Percentiles rank a stretch among this genome's conserved stretches.
Evolutionary conservation across 768 basidiomycete genomes (phyloP).

Genomic region (Astraeus odoratus): DNA sequence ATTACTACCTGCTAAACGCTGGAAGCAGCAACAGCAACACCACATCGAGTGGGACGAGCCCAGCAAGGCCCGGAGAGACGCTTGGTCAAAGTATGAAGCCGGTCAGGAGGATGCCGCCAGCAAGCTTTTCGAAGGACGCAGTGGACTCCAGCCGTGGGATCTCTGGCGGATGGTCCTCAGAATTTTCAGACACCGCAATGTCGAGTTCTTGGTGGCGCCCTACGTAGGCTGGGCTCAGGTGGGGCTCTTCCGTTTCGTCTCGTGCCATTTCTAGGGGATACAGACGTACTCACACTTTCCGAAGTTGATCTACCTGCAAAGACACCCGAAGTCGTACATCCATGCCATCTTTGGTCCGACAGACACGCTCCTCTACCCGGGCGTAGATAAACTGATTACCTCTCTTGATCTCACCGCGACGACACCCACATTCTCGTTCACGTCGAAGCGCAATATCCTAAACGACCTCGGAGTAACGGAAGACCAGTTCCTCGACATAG

Average conservation of each 20-base stretch:
- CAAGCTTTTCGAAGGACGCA: slow-evolving; percentile 72
- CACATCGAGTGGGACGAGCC: slow-evolving; percentile 55
- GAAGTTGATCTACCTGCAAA: slow-evolving; percentile 90
- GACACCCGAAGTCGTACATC: slow-evolving; percentile 89
- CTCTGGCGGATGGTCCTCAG: slow-evolving; percentile 90
- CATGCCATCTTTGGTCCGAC: slow-evolving; percentile 90
- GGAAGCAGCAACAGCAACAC: slow-evolving; percentile 48
- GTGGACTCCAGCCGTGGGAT: slow-evolving; percentile 75
- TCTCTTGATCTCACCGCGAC: slow-evolving; percentile 68
- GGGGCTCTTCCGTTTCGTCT: slow-evolving; percentile 25
- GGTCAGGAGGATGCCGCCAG: slow-evolving; percentile 88
- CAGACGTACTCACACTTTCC: slow-evolving; percentile 6
- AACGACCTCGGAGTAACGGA: slow-evolving; percentile 58
- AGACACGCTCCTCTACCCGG: slow-evolving; percentile 84
- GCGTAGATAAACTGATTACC: slow-evolving; percentile 85
- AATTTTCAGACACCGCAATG: slow-evolving; percentile 89
- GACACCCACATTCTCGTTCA: slow-evolving; percentile 72
- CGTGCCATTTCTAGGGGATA: background rate
- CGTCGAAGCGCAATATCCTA: slow-evolving; percentile 74
- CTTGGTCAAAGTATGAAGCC: slow-evolving; percentile 91
- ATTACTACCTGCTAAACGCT: slow-evolving; percentile 67
- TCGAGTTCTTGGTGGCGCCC: slow-evolving; percentile 94
- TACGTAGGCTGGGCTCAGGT: slow-evolving; percentile 97
- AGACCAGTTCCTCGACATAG: slow-evolving; percentile 93
- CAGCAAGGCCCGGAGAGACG: slow-evolving; percentile 70